Evolutionary conservation across 495 filamentous ascomycete species (phyloP), one percentile per base, ranked within the genome.

Genomic region (Penicillium longicatenatum): DNA sequence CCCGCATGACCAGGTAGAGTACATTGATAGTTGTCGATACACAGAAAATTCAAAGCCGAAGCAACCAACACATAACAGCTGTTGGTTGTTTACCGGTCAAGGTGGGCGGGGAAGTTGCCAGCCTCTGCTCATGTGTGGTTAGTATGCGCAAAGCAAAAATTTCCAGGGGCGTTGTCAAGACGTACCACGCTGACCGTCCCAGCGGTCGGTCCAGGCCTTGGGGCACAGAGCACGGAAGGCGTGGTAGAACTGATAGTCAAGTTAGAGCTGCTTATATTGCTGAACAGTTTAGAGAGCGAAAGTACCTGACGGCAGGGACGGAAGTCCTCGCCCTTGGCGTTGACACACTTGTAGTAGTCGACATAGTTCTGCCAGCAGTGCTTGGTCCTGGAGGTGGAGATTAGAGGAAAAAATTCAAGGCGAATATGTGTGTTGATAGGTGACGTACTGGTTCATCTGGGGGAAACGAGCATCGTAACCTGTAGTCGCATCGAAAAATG

Each of bases 321-420:
- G 76, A 98, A 99, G 73, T 98, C 95, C 80, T 99, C 95, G 75
- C 95, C 95, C 85, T 98, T 98, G 75, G 93, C 93, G 72, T 89
- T 79, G 75, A 96, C 89, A 81, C 95, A 99, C 84, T 98, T 99
- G 86, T 99, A 87, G 84, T 99, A 98, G 79, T 99, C 95, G 82
- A 99, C 95, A 79, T 99, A 99, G 84, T 98, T 94, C 71, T 96
- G 93, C 93, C 93, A 96, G 89, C 91, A 97, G 76, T 89, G 86
- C 80, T 89, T 89, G 72, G 86, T 89, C 74, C 83, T 85, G 51
- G 2, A 30, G 29, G 46, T 17, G 24, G 17, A 52, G 5, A 49
- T 68, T 66, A 65, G 52, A 41, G n/a, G n/a, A 9, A 43, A 42
- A n/a, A 6, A 29, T 43, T 11, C 41, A 22, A 12, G 11, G 39